Conservation (phyloP, 148 eudicot species). For the Agrostemma githago region DNA sequence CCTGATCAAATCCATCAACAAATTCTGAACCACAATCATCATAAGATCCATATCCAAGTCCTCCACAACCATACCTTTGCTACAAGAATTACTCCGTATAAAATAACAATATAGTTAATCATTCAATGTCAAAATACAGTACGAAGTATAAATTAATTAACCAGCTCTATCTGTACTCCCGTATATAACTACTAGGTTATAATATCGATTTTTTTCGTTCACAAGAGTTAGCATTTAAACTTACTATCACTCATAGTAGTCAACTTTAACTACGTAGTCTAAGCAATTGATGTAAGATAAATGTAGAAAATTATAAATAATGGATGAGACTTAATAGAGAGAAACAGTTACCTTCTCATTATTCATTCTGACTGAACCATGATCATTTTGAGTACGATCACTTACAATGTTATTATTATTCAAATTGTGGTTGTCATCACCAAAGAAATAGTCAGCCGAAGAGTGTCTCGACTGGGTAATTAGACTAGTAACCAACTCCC, state of each 20-base stretch:
- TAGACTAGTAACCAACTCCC: conserved; percentile 17
- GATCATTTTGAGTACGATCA: not conserved
- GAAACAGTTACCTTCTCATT: not conserved
- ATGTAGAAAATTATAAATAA: not conserved
- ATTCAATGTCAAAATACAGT: not conserved
- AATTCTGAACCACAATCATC: not conserved
- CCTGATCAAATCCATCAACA: conserved; percentile 15
- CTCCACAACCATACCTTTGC: not conserved
- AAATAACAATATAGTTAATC: no score
- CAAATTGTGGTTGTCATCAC: not conserved
- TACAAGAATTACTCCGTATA: not conserved
- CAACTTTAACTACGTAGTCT: no score
- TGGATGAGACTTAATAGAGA: not conserved
- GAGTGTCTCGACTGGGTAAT: not conserved
- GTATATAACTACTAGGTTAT: no score
- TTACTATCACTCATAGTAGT: no score
- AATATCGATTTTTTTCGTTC: no score
- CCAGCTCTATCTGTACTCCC: no score
- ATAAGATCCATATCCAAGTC: conserved; percentile 4
- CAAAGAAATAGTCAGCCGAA: not conserved
- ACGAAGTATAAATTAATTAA: no score
- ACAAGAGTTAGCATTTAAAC: no score
- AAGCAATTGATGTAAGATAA: not conserved
- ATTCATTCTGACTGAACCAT: not conserved
- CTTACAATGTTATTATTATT: not conserved